A percentile compares a stretch with the other conserved stretches of the same genome.
phyloP scores from a whole-genome alignment of 257 asterid species.

The Solanum bukasovii region DNA sequence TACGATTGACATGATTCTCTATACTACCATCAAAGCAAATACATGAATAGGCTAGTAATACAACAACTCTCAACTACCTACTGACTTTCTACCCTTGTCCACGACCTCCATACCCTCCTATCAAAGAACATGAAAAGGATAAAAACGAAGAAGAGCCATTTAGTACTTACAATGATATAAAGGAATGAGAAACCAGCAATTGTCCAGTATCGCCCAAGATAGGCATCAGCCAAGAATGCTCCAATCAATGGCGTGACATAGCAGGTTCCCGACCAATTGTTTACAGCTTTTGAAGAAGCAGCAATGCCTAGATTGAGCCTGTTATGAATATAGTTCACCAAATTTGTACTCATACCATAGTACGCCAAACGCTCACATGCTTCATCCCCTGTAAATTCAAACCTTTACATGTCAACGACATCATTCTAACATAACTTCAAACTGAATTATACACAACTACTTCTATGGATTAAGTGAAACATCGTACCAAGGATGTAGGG shows the following conservation, averaged over 20 bases:
- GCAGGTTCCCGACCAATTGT: slow-evolving; percentile 78
- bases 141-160: not conserved
- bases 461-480: not conserved
- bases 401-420: not conserved
- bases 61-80: not conserved
- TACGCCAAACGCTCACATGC: slow-evolving; percentile 78
- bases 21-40: not conserved
- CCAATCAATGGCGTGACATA: slow-evolving; percentile 69
- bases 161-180: slow-evolving; percentile 45
- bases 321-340: slow-evolving; percentile 50
- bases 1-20: not conserved
- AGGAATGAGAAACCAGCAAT: slow-evolving; percentile 51
- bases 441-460: not conserved
- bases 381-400: slow-evolving; percentile 45
- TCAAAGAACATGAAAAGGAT: not conserved
- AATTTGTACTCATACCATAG: slow-evolving; percentile 82
- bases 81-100: not conserved
- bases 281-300: slow-evolving; percentile 47
- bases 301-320: slow-evolving; percentile 35
- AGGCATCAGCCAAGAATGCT: slow-evolving; percentile 71
- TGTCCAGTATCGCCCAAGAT: slow-evolving; percentile 65
- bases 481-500: slow-evolving; percentile 54
- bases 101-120: not conserved
- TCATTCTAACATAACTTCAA: not conserved
- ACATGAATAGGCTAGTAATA: not conserved